phyloP scores from a whole-genome alignment of 305 asterid genomes.

The Stenogyne calaminthoides region DNA sequence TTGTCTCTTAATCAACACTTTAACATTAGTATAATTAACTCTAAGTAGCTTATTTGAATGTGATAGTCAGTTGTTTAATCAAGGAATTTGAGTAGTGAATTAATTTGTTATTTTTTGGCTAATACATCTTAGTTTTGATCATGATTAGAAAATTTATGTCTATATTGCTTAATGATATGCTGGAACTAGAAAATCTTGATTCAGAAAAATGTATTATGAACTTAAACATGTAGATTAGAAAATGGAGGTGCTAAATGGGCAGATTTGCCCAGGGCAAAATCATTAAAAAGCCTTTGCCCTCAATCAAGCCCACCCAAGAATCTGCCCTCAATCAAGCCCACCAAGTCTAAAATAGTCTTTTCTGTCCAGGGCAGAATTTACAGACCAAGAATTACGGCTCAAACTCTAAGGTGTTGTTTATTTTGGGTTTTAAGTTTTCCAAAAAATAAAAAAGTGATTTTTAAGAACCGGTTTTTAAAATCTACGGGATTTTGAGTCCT shows the following conservation, averaged over 20 bases:
- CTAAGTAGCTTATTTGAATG: neutral
- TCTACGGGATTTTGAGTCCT: too few relatives aligned
- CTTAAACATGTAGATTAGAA: neutral
- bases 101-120: neutral
- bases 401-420: neutral
- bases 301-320: too few relatives aligned
- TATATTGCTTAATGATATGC: neutral
- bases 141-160: neutral
- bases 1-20: neutral
- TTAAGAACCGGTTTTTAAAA: too few relatives aligned
- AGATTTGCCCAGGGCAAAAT: too few relatives aligned
- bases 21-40: neutral
- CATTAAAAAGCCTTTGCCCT: too few relatives aligned
- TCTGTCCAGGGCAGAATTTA: too few relatives aligned
- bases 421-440: too few relatives aligned
- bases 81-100: conserved; percentile 6
- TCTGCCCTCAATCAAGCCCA: too few relatives aligned
- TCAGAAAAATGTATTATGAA: conserved; percentile 8
- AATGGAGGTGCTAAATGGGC: too few relatives aligned
- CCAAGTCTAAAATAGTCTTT: too few relatives aligned
- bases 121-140: neutral
- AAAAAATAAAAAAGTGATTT: too few relatives aligned
- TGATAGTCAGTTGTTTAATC: neutral
- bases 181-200: neutral
- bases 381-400: too few relatives aligned